Evolutionary conservation across 352 stramenopile genomes (phyloP).

Genomic region (Pythium folliculosum): DNA sequence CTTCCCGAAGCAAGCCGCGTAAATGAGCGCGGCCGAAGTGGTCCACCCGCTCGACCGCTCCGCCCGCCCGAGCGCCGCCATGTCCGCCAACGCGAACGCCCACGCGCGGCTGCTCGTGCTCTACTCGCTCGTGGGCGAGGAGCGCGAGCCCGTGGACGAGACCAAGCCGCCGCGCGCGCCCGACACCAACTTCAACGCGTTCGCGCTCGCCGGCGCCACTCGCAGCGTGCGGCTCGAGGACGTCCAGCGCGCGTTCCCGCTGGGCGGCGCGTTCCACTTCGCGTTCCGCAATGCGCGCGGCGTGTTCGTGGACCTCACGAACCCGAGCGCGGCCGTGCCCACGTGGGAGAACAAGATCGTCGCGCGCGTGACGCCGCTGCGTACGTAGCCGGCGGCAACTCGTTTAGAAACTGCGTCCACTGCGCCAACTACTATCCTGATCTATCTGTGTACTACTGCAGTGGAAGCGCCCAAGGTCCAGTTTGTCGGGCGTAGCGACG

Average conservation of each 20-base stretch:
- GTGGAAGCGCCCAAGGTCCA: constrained; percentile 49
- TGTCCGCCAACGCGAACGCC: too few relatives aligned
- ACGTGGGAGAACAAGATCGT: constrained; percentile 72
- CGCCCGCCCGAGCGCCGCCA: constrained; percentile 4
- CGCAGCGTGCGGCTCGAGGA: constrained; percentile 47
- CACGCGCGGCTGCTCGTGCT: constrained; percentile 46
- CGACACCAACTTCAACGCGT: constrained; percentile 79
- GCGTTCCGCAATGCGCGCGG: constrained; percentile 73
- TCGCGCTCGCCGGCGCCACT: constrained; percentile 36
- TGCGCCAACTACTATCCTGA: too few relatives aligned
- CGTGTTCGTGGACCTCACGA: constrained; percentile 70
- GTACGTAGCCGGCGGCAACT: too few relatives aligned
- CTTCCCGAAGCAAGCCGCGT: too few relatives aligned
- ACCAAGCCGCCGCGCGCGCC: constrained; percentile 30
- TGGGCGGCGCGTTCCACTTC: constrained; percentile 73
- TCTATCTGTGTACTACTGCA: constrained; percentile 8
- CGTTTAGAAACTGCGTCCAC: too few relatives aligned
- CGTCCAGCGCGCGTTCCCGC: constrained; percentile 69
- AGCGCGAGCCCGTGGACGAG: constrained; percentile 52
- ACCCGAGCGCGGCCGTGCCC: constrained; percentile 64
- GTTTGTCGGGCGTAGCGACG: constrained; percentile 39
- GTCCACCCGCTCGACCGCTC: constrained; percentile 28
- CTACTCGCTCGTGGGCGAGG: constrained; percentile 70
- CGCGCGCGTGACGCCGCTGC: constrained; percentile 59
- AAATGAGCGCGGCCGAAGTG: constrained; percentile 30